Evolutionary conservation across 345 rosid genomes (phyloP).

Genomic region (Euclidium syriacum): DNA sequence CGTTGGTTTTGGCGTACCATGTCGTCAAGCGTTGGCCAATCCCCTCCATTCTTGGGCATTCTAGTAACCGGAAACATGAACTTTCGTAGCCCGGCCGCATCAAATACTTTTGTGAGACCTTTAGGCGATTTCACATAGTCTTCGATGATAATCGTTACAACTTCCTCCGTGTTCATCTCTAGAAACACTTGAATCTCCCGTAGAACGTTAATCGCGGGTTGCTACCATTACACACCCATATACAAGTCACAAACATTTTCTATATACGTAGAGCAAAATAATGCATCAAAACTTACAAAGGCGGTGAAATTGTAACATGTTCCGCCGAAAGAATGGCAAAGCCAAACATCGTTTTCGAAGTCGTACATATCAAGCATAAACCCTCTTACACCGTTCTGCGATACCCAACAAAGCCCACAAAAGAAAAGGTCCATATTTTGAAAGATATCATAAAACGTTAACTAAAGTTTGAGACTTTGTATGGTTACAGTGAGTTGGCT

Average conservation of each 20-base stretch:
- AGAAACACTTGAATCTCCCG: constrained; percentile 63
- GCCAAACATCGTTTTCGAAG: constrained; percentile 69
- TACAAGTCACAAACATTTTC: neutral
- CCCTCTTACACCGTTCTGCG: constrained; percentile 92
- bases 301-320: constrained; percentile 69
- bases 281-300: constrained; percentile 52
- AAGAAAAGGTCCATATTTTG: neutral
- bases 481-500: constrained; percentile 61
- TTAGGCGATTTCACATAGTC: constrained; percentile 75
- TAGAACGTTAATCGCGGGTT: constrained; percentile 64
- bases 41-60: constrained; percentile 78
- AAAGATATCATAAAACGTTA: neutral
- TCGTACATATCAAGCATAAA: constrained; percentile 95
- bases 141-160: constrained; percentile 79
- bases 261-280: neutral
- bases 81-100: constrained; percentile 61
- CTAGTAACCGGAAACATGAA: constrained; percentile 77
- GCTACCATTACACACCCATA: constrained; percentile 29
- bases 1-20: constrained; percentile 72
- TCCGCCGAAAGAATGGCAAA: constrained; percentile 79
- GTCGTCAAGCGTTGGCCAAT: constrained; percentile 78
- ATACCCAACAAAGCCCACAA: constrained; percentile 1
- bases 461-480: neutral
- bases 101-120: constrained; percentile 68
- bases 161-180: constrained; percentile 54